Evolutionary conservation across 495 filamentous ascomycete genomes (phyloP), one percentile per base, ranked within the genome.

Genomic region (Jackrogersella multiformis): DNA sequence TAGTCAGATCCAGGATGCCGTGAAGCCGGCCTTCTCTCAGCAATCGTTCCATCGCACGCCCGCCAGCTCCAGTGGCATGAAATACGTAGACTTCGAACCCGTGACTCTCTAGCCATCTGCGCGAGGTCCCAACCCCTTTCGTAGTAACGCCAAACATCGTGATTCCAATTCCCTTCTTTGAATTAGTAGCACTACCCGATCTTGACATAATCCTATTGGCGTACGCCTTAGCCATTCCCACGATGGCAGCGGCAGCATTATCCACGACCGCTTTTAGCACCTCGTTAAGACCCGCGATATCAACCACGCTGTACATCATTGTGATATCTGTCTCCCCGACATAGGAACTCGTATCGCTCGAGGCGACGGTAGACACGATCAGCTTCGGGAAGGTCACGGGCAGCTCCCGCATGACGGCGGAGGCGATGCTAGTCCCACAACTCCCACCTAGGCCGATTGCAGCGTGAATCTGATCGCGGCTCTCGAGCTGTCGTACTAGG

Each of bases 61-160:
- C 89, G 2, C 89, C 89, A 15, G 82, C 77, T 1, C 89, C 89
- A 0, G 89, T 91, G 6, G 88, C 87, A 62, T 91, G 89, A 68
- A 91, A 91, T 9, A 89, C 79, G 60, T 85, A 88, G 8, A 86
- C 79, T 65, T 91, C 89, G 58, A 80, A 79, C 0, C 61, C 65
- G 1, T 75, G 54, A 0, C 16, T 10, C 36, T 84, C 81, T 0
- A 90, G 72, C 52, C 78, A 71, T 5, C 73, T 41, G 1, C 84
- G 79, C 4, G 85, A 80, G 2, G 60, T 63, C 44, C 84, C 81
- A 0, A 86, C 89, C 8, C 80, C 82, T 0, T 87, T 87, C 0
- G 88, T 91, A 1, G 89, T 92, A 7, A 92, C 88, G 7, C 89
- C 89, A 68, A 91, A 92, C 89, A 91, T 91, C 28, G 88, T 89